Evolutionary conservation across 2,329 filamentous ascomycete genomes (phyloP), one percentile per base, ranked within the genome.

Genomic region (Ophiostoma piceae): DNA sequence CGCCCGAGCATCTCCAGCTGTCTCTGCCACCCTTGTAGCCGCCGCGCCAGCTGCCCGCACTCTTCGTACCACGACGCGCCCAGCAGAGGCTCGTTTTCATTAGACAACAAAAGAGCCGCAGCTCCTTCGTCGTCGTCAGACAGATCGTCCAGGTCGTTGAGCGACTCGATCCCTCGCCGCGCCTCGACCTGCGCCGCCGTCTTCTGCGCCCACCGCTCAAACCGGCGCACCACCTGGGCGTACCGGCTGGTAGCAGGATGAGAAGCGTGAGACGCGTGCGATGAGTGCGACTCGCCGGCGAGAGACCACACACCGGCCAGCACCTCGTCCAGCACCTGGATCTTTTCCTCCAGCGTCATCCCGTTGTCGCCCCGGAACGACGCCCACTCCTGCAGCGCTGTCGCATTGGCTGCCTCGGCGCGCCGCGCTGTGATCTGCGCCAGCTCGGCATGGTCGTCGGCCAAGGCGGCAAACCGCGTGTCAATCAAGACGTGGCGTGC

Each of bases 21-120:
- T 3, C 62, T 39, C 68, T 70, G 67, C 73, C 64, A 69, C 3
- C 29, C 80, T 26, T 87, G 83, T n/a, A 90, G 79, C 72, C 84
- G 83, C 43, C 86, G 80, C 5, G 79, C 77, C 37, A 90, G 77
- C 2, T 79, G 80, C 0, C 80, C 79, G 73, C 84, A 85, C 70
- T 89, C 87, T 35, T 84, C 84, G 74, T 83, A 84, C 88, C 88
- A 91, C 0, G 79, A 75, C 1, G 77, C 77, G 70, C 88, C 85
- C 19, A 90, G 77, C 8, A 84, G 74, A 1, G 79, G 77, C n/a
- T 68, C 74, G 7, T 78, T 76, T 37, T 78, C 76, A 14, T 76
- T 76, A 14, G 75, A 76, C 16, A 80, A 74, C 0, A 80, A 71
- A 5, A 39, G 73, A 71, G 19, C 43, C 3, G 32, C 71, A 11